A percentile compares a stretch with the other conserved stretches of the same genome.
These are phyloP conservation scores for Colletotrichum costaricense DNA, from an alignment of 2,329 filamentous ascomycete species.

Conservation along the genomic window DNA sequence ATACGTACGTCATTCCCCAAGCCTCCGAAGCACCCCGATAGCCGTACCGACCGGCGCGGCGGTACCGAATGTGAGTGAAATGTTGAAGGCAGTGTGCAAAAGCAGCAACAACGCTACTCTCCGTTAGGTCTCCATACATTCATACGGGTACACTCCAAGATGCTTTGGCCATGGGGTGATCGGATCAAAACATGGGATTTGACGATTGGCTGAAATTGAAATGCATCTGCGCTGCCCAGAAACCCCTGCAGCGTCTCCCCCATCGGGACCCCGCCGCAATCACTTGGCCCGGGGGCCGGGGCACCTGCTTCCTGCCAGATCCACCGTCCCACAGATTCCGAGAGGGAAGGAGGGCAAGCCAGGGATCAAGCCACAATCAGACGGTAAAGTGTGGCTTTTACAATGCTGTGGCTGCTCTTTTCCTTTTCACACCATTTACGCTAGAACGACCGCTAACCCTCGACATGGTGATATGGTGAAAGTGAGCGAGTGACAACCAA, in stretches of 20 bases:
- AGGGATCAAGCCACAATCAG: not conserved
- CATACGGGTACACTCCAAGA: not conserved
- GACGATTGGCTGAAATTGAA: conserved; percentile 7
- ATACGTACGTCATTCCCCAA: not conserved
- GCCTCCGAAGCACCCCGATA: not conserved
- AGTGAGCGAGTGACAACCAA: not conserved
- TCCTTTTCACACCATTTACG: conserved; percentile 13
- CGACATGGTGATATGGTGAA: not conserved
- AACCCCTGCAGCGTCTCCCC: conserved; percentile 20
- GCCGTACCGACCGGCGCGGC: not conserved
- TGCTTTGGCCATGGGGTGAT: conserved; percentile 3
- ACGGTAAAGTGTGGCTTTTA: conserved; percentile 1
- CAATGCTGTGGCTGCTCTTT: conserved; percentile 14
- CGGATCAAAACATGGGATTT: not conserved
- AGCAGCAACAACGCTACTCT: conserved; percentile 8
- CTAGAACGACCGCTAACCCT: conserved; percentile 25
- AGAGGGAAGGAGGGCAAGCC: not conserved
- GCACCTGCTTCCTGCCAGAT: too few species aligned
- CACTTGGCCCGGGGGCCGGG: not conserved
- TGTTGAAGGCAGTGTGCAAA: not conserved
- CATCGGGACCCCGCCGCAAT: conserved; percentile 6
- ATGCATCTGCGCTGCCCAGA: not conserved
- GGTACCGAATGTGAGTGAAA: not conserved
- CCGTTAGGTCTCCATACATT: not conserved
- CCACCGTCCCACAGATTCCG: not conserved